Evolutionary conservation across 2,329 filamentous ascomycete genomes (phyloP), one percentile per base, ranked within the genome.

Genomic region (Fusarium bulbicola): DNA sequence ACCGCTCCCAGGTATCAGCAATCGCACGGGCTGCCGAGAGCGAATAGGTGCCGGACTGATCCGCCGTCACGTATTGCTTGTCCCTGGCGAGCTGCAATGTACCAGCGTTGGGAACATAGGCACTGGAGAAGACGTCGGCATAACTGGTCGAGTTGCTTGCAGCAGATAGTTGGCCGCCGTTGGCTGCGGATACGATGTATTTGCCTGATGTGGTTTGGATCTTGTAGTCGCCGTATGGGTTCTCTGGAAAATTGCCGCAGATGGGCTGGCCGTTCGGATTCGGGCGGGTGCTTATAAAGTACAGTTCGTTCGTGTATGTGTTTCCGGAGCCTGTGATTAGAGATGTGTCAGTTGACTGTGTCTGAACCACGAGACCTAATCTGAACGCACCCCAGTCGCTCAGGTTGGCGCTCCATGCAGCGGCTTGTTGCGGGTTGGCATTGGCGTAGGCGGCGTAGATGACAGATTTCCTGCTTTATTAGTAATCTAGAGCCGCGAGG

Each of bases 341-440:
- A 18, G 10, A 28, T 13, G 2, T n/a, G n/a, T 37, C 10, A 58
- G n/a, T 36, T 9, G 7, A 28, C 5, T 11, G 18, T 2, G 4
- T 21, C 5, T 7, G 0, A 18, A 13, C 1, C 14, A 5, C 1
- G 1, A 5, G 9, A 9, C 7, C 13, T 7, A 9, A 7, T 45
- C 18, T 18, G 18, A 34, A 47, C 40, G 13, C n/a, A 58, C 54
- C 54, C 54, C 54, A 58, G 54, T 47, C 54, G 32, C 54, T 58
- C 7, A 58, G 40, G 15, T 47, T 58, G 24, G 54, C 32, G 11
- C 42, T 58, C 54, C 40, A 58, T 9, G 20, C 14, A 26, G 54
- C 42, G 1, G 54, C 42, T 0, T 58, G 24, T 45, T 58, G 54
- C 13, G 54, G 54, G 2, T 58, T 32, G 7, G 42, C 32, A 14